Evolutionary conservation across 2,329 filamentous ascomycete species (phyloP), one percentile per base, ranked within the genome.

Genomic region (Aspergillaceae sp.): DNA sequence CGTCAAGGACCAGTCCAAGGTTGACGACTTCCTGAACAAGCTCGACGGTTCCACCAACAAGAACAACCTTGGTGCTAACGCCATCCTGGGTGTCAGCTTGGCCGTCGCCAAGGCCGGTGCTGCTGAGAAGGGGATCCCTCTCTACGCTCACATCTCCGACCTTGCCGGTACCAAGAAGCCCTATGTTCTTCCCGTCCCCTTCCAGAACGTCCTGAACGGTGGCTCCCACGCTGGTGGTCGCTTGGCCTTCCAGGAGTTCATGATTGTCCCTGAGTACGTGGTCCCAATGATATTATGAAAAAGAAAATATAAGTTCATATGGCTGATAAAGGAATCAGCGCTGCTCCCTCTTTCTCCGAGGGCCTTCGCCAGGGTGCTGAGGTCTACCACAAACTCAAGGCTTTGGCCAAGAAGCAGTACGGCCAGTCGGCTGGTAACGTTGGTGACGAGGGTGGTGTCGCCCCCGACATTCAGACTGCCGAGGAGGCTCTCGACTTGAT

Each of bases 391-490:
- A 86, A 87, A 75, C 86, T 98, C 64, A 98, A 98, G 86, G 65
- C 79, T 63, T 82, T 97, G 52, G 90, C 92, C 71, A 97, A 97
- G 87, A 92, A 96, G 87, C 92, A 87, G 81, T 98, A 98, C 72
- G 92, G 92, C 68, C 91, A 95, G 75, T 96, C 92, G 55, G 92
- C 92, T 57, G 92, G 91, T 71, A 98, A 98, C 72, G 92, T 98
- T 58, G 92, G 92, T 74, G 92, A 98, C 69, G 92, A 98, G 83
- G 92, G 92, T 80, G 92, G 92, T 84, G 92, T 98, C 67, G 92
- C 92, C 61, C 92, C 92, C 61, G 90, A 97, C 82, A 97, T 98
- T 68, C 88, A 96, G 79, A 94, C 87, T 59, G 79, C 92, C 54
- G 87, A 94, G 69, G 92, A 98, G 79, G 92, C 94, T 58, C 87